Percentiles rank a stretch among this genome's conserved stretches.
These are phyloP conservation scores for Trichoderma afroharzianum DNA, from an alignment of 2,329 filamentous ascomycete species.

Conservation along the genomic window DNA sequence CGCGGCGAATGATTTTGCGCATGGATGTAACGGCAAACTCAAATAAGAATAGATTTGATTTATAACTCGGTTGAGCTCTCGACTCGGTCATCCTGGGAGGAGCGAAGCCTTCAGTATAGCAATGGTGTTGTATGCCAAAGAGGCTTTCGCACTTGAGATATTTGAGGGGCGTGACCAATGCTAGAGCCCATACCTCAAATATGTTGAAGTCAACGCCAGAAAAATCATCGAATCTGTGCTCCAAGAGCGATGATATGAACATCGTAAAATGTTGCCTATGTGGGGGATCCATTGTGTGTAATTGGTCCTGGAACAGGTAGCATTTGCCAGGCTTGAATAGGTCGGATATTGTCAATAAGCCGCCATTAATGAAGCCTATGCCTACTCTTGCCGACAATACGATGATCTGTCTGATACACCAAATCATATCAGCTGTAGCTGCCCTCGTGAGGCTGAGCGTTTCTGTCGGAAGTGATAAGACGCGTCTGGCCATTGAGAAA, in stretches of 20 bases:
- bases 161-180: constrained; percentile 47
- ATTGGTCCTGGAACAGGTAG: constrained; percentile 44
- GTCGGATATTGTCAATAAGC: constrained; percentile 41
- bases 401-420: constrained; percentile 44
- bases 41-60: constrained; percentile 47
- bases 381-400: constrained; percentile 45
- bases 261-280: constrained; percentile 47
- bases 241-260: constrained; percentile 50
- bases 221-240: constrained; percentile 45
- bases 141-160: constrained; percentile 47
- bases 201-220: constrained; percentile 43
- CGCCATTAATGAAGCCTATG: constrained; percentile 42
- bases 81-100: constrained; percentile 37
- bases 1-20: constrained; percentile 45
- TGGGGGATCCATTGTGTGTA: constrained; percentile 37
- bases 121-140: constrained; percentile 45
- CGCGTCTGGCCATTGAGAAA: constrained; percentile 45
- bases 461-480: constrained; percentile 29
- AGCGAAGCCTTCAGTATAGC: constrained; percentile 42
- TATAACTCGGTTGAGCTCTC: constrained; percentile 43
- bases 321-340: constrained; percentile 48
- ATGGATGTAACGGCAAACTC: constrained; percentile 47
- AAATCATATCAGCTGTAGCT: constrained; percentile 23
- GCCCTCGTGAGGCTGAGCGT: constrained; percentile 16
- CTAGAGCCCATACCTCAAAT: constrained; percentile 50